Evolutionary conservation across 495 filamentous ascomycete species (phyloP), one percentile per base, ranked within the genome.

Genomic region (Penicillium desertorum): DNA sequence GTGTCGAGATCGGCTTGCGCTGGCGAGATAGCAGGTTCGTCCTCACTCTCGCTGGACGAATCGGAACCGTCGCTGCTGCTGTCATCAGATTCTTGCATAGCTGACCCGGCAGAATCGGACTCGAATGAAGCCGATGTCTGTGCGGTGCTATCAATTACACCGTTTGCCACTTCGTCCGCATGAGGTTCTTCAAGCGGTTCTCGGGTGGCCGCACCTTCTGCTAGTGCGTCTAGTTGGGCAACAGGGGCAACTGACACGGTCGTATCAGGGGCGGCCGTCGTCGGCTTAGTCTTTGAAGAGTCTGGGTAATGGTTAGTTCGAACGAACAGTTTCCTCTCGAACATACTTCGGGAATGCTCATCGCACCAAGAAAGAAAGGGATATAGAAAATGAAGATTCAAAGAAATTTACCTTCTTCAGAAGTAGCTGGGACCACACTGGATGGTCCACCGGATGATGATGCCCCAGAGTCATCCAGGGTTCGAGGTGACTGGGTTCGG

Each of bases 81-180:
- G 45, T 71, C 68, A n/a, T 46, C 62, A 45, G 75, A 77, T 54
- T 76, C 74, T 43, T 76, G 70, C 76, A 77, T 72, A 19, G 74
- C 69, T 5, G 76, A 78, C 7, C 75, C 71, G 8, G 60, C 58
- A 42, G 72, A 72, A 8, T 71, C 71, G 39, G 69, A 64, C 9
- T 54, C 45, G 8, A 61, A 65, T 22, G 42, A 54, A 41, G 51
- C 20, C 14, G 66, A 65, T 25, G 54, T 22, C 6, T 56, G 25
- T 12, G 51, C 37, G 22, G 37, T 19, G 30, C 20, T 37, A 37
- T 50, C 47, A 19, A 51, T 36, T 58, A 51, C 46, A 23, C 17
- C 36, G 1, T 61, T 62, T 34, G 34, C 39, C 9, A 20, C 51
- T 36, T 61, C 55, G 5, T 44, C 51, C 5, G 8, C 4, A 7